phyloP scores from a whole-genome alignment of 2,329 filamentous ascomycete genomes.

The Pestalotiopsis fici region DNA sequence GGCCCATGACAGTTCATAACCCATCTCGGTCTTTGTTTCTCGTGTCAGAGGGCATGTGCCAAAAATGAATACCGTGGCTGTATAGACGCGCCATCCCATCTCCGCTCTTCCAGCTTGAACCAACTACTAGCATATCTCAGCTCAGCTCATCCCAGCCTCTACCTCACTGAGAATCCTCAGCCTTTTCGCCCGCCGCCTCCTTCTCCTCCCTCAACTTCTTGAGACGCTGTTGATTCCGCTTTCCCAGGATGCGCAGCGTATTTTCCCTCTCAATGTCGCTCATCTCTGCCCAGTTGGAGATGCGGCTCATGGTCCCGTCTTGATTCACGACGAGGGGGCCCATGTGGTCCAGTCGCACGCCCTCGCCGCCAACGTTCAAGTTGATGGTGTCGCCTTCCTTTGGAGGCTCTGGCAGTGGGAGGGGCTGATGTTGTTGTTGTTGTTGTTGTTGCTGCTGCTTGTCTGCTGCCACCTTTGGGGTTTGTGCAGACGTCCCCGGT shows the following conservation, averaged over 20 bases:
- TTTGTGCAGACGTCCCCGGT: neutral
- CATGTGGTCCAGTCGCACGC: slow-evolving; percentile 65
- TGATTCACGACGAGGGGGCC: slow-evolving; percentile 75
- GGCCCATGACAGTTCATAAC: too few relatives aligned
- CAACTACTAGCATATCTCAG: too few relatives aligned
- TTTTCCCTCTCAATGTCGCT: slow-evolving; percentile 66
- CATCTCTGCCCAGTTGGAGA: slow-evolving; percentile 75
- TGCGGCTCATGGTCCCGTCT: slow-evolving; percentile 71
- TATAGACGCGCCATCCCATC: too few relatives aligned
- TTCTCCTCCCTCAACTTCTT: slow-evolving; percentile 46
- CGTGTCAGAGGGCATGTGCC: too few relatives aligned
- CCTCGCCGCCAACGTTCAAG: slow-evolving; percentile 35
- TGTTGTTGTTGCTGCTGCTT: too few relatives aligned
- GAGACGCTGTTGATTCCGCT: slow-evolving; percentile 66
- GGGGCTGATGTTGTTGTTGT: too few relatives aligned
- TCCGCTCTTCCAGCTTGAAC: too few relatives aligned
- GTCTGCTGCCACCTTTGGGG: neutral
- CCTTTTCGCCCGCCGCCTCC: neutral
- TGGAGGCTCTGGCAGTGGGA: slow-evolving; percentile 21
- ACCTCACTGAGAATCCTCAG: too few relatives aligned
- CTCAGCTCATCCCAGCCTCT: too few relatives aligned
- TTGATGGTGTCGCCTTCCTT: slow-evolving; percentile 12
- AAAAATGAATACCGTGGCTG: too few relatives aligned
- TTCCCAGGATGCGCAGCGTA: slow-evolving; percentile 66
- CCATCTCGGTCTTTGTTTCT: too few relatives aligned